These are phyloP conservation scores for Clitopilus hobsonii DNA, from an alignment of 768 basidiomycete species.

Conservation along the genomic window DNA sequence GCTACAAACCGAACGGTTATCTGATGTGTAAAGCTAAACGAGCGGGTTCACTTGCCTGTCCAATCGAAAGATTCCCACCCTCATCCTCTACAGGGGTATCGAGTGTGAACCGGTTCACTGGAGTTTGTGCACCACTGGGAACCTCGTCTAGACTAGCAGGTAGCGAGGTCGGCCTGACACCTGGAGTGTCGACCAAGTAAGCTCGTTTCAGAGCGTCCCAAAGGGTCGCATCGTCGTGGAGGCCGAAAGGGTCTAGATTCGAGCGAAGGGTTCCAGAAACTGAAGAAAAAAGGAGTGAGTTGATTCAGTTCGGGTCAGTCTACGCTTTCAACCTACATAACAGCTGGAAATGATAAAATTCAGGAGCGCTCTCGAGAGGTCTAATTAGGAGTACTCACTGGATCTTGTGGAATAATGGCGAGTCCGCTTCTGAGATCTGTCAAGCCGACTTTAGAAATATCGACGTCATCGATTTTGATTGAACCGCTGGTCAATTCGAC, in stretches of 20 bases:
- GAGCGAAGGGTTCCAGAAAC: constrained; percentile 79
- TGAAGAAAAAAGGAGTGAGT: constrained; percentile 16
- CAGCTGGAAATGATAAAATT: constrained; percentile 24
- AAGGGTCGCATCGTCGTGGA: constrained; percentile 72
- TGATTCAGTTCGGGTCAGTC: constrained; percentile 1
- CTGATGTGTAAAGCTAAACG: constrained; percentile 8
- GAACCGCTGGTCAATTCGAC: constrained; percentile 76
- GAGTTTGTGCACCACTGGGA: constrained; percentile 36
- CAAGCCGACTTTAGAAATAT: constrained; percentile 79
- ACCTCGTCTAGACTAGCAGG: constrained; percentile 24
- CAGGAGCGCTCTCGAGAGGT: not conserved
- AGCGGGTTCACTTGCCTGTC: constrained; percentile 36
- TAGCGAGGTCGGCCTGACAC: constrained; percentile 22
- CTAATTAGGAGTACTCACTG: constrained; percentile 37
- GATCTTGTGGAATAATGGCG: constrained; percentile 84
- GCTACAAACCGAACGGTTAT: constrained; percentile 30
- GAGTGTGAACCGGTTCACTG: constrained; percentile 68
- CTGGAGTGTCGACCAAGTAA: constrained; percentile 65
- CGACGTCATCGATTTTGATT: constrained; percentile 74
- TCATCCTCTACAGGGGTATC: constrained; percentile 86
- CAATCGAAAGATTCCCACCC: constrained; percentile 79
- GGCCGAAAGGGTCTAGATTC: constrained; percentile 87
- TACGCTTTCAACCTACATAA: constrained; percentile 34
- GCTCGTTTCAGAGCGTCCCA: constrained; percentile 89
- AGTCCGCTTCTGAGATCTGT: constrained; percentile 62